Evolutionary conservation across 768 basidiomycete species (phyloP), one percentile per base, ranked within the genome.

Genomic region (Neoboletus subvelutipes): DNA sequence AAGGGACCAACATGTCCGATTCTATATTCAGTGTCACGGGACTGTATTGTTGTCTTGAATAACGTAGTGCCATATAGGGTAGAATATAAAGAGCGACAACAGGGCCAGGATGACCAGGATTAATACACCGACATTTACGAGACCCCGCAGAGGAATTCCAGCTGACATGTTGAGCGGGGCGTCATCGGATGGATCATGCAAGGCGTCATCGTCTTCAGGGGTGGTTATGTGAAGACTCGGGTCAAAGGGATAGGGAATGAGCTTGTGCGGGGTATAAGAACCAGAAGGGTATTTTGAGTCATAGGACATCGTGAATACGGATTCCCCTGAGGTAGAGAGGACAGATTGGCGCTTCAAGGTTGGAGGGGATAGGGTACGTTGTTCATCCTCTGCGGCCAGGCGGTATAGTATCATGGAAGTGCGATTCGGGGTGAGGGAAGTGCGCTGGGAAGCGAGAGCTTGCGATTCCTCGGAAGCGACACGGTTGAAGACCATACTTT

Each of bases 51-150:
- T 26, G 1, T 24, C 43, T n/a, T 54, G 40, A 4, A 57, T 15
- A 10, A 41, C 2, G 28, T 50, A 64, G 56, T 62, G 75, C 63
- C 85, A 67, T 63, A 96, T 82, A 4, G 95, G 94, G 68, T 91
- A 95, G 41, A 86, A 83, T 50, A 91, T 83, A 71, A 96, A 97
- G 9, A 97, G 81, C 37, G 73, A 72, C 52, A 97, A 71, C 56
- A 97, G 73, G 5, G 77, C 82, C 28, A 72, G 24, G 17, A 90
- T 74, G 61, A 97, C 78, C 20, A 86, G 1, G 36, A 87, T 0
- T 26, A 98, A 77, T 49, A 90, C 81, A 29, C 81, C 73, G 50
- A 96, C 69, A 74, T 97, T 97, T 57, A 82, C 58, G 4, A 91
- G 51, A 3, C 87, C 85, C 34, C 85, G 82, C 50, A 67, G 62